Conservation (phyloP, 306 rosid species). For the Citrullus mucosospermus region DNA sequence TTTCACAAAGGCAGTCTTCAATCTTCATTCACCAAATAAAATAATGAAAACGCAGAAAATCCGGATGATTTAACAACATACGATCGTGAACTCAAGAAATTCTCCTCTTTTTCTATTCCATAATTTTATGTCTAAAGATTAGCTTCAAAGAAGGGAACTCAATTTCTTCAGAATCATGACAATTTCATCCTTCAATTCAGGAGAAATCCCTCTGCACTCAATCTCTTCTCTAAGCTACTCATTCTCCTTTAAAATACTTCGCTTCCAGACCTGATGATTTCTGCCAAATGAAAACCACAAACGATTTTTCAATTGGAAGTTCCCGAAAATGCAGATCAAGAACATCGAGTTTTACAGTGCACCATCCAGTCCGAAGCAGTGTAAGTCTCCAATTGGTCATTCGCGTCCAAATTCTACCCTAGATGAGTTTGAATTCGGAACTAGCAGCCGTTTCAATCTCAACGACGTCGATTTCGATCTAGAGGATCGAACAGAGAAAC, state of each 20-base stretch:
- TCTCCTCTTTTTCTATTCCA: background rate
- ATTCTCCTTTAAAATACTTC: background rate
- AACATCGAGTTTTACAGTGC: slow-evolving; percentile 42
- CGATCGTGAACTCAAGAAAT: background rate
- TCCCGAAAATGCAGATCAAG: background rate
- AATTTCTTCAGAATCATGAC: slow-evolving; percentile 1
- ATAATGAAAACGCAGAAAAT: background rate
- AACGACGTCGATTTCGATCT: background rate
- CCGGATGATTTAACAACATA: background rate
- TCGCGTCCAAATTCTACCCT: slow-evolving; percentile 30
- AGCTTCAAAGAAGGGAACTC: slow-evolving; percentile 6
- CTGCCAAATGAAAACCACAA: background rate
- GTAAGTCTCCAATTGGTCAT: slow-evolving; percentile 17
- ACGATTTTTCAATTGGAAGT: background rate
- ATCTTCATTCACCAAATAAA: background rate
- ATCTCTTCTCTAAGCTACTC: background rate
- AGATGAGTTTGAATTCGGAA: slow-evolving; percentile 55
- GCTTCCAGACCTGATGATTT: background rate
- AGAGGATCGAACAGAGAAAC: slow-evolving; percentile 7
- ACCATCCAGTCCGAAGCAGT: slow-evolving; percentile 55
- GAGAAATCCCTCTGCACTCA: slow-evolving; percentile 14
- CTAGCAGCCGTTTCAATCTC: slow-evolving; percentile 26
- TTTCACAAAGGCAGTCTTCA: background rate
- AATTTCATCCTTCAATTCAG: slow-evolving; percentile 1
- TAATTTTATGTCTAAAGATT: background rate